Evolutionary conservation across 345 rosid genomes (phyloP), one percentile per base, ranked within the genome.

Genomic region (Citrus reticulata): DNA sequence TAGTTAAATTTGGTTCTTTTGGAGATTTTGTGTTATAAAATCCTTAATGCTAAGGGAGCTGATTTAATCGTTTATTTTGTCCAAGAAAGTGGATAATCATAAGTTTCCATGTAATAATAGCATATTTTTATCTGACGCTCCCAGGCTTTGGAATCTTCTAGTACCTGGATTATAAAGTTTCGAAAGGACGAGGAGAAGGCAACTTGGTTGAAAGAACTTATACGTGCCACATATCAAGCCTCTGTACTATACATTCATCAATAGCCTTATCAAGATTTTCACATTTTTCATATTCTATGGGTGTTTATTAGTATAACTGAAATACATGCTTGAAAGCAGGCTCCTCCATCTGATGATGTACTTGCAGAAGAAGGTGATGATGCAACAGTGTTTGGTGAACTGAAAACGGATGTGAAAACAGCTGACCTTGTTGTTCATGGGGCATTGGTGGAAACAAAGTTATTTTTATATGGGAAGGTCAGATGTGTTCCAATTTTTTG

Each of bases 221-320:
- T 89, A 73, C 98, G 85, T 86, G 93, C 99, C 76, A 96, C 93
- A 46, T 96, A 94, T 86, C 94, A 87, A 88, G 97, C 99, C 86
- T 96, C 99, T 79, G 99, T 96, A 94, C 70, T 78, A 76, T 62
- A 72, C 51, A 70, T 24, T 81, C 65, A 49, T 49, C 20, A 39
- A 51, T 30, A 32, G 70, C 40, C 78, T 82, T 75, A 27, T 79
- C 29, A n/a, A 63, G 49, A 61, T 54, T 68, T 74, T 75, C 20
- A 79, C 9, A 80, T 80, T 79, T 27, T 13, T 84, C 30, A 6
- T 63, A 46, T 14, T 17, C 61, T 61, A 4, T 49, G 13, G 27
- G 73, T 79, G 39, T 72, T 84, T 67, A 59, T 46, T 29, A 27
- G 72, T 76, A 40, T 73, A 73, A 67, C 80, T 80, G 2, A 35